Conservation (phyloP, 805 yeast genomes). For the Candida nitratophila region DNA sequence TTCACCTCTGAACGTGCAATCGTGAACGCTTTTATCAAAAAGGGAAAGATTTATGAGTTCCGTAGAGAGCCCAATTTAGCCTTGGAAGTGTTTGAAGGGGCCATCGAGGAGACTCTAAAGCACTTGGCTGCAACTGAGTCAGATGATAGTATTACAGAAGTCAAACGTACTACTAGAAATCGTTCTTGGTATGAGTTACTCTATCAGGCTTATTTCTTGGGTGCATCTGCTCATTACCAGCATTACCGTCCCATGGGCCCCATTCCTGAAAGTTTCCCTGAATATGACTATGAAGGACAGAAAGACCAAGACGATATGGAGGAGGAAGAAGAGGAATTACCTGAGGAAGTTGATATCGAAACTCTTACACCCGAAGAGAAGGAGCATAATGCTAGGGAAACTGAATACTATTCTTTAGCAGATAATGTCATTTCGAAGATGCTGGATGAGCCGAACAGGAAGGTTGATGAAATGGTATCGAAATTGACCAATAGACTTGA, state of each 20-base stretch:
- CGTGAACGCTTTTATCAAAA: constrained; percentile 39
- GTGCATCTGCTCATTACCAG: constrained; percentile 70
- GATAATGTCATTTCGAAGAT: constrained; percentile 51
- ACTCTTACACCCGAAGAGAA: constrained; percentile 15
- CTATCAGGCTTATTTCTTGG: constrained; percentile 72
- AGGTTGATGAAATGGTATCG: constrained; percentile 23
- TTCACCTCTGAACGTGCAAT: constrained; percentile 41
- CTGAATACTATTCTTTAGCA: constrained; percentile 49
- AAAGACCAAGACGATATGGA: constrained; percentile 12
- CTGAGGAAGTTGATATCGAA: constrained; percentile 16
- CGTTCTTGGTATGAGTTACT: constrained; percentile 51
- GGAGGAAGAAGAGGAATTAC: constrained; percentile 11
- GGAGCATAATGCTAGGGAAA: constrained; percentile 39
- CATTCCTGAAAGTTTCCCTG: constrained; percentile 17
- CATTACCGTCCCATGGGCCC: constrained; percentile 30
- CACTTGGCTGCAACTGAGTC: constrained; percentile 2
- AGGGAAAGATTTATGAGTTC: constrained; percentile 67
- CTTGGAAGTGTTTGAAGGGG: constrained; percentile 33
- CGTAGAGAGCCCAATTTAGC: constrained; percentile 46
- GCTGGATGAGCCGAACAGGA: constrained; percentile 34
- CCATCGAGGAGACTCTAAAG: constrained; percentile 27
- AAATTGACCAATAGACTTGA: constrained; percentile 17
- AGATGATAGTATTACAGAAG: constrained; percentile 1
- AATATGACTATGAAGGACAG: constrained; percentile 4
- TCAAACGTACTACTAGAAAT: constrained; percentile 12